Percentiles rank a stretch among this genome's conserved stretches.
Evolutionary conservation across 306 rosid species (phyloP).

Genomic region (Vicia villosa): DNA sequence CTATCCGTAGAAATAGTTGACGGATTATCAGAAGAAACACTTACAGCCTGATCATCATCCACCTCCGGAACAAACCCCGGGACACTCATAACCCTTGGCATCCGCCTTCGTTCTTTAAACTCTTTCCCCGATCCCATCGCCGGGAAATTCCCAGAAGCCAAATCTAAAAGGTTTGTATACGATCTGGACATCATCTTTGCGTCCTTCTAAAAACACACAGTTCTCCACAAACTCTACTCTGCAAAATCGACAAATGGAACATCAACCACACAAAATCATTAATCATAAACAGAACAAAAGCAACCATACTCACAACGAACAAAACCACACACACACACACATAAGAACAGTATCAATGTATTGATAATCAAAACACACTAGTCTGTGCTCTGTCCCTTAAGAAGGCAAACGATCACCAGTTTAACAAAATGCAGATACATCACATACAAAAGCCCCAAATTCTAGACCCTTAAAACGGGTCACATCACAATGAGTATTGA

Average conservation of each 20-base stretch:
- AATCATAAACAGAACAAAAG: constrained; percentile 14
- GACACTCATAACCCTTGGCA: constrained; percentile 68
- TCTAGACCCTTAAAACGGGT: constrained; percentile 38
- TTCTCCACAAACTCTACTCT: constrained; percentile 39
- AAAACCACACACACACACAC: background rate
- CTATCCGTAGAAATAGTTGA: constrained; percentile 59
- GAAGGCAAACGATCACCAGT: constrained; percentile 16
- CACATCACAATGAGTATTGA: constrained; percentile 38
- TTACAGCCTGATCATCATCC: constrained; percentile 65
- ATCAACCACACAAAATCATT: constrained; percentile 5
- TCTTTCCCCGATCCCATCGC: constrained; percentile 47
- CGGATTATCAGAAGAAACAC: constrained; percentile 68
- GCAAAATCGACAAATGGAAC: constrained; percentile 30
- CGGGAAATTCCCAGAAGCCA: constrained; percentile 83
- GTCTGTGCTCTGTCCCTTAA: background rate
- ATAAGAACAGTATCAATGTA: constrained; percentile 17
- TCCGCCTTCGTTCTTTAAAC: constrained; percentile 48
- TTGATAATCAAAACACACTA: constrained; percentile 34
- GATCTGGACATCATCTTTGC: constrained; percentile 76
- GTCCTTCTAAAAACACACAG: constrained; percentile 35
- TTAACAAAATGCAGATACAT: constrained; percentile 37
- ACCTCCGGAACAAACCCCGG: constrained; percentile 64
- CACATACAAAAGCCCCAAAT: constrained; percentile 48
- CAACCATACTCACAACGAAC: constrained; percentile 32
- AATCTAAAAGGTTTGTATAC: constrained; percentile 74